A percentile compares a stretch with the other conserved stretches of the same genome.
phyloP scores from a whole-genome alignment of 805 yeast genomes.

The Barnettozyma vustinii region DNA sequence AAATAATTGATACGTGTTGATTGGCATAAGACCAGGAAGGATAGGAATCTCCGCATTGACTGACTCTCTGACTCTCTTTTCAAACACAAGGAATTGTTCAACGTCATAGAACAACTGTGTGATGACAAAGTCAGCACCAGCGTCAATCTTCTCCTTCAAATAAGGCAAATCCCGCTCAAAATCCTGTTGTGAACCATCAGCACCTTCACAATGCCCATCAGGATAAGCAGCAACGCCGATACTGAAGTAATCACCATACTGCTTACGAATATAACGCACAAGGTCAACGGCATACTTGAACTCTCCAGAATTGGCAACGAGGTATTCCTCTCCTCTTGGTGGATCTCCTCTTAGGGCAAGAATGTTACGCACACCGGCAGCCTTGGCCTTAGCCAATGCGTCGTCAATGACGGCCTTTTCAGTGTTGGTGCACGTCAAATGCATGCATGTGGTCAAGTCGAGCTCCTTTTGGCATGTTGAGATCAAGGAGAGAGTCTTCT shows the following conservation, averaged over 20 bases:
- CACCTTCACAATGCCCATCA: constrained; percentile 93
- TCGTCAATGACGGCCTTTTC: constrained; percentile 69
- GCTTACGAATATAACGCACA: constrained; percentile 66
- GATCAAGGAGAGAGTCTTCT: constrained; percentile 81
- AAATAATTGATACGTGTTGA: constrained; percentile 77
- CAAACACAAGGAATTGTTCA: constrained; percentile 67
- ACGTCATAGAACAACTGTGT: constrained; percentile 91
- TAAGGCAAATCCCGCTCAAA: constrained; percentile 68
- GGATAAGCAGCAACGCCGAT: constrained; percentile 98
- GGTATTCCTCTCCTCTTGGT: constrained; percentile 68
- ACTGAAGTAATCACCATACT: constrained; percentile 79
- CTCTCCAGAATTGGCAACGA: constrained; percentile 33
- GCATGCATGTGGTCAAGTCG: constrained; percentile 87
- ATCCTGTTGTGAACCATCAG: constrained; percentile 60
- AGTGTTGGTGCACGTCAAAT: constrained; percentile 94
- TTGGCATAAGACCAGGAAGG: constrained; percentile 89
- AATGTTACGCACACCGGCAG: constrained; percentile 79
- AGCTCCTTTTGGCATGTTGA: constrained; percentile 67
- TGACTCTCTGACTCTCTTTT: constrained; percentile 40
- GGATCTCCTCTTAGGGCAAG: constrained; percentile 96
- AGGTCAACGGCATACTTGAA: constrained; percentile 82
- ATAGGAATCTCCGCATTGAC: constrained; percentile 46
- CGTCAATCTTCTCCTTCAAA: constrained; percentile 77
- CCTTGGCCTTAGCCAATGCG: constrained; percentile 67
- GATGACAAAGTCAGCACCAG: constrained; percentile 92